Base-by-base conservation (phyloP, 75 land plant genomes). In the Cunninghamia lanceolata region DNA sequence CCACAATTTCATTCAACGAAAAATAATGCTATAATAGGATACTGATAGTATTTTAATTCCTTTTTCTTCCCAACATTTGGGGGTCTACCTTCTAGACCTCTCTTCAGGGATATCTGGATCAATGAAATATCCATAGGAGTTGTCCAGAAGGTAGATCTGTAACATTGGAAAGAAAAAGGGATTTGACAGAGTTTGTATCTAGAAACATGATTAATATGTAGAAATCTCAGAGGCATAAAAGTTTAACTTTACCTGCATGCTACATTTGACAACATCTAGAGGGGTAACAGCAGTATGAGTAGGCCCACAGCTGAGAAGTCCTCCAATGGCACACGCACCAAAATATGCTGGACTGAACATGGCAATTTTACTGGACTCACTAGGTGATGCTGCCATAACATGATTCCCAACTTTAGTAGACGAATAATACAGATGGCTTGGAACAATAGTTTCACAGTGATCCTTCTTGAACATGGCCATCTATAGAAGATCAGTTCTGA, bases 231-330 rank as follows among this genome's bases (percentile, higher is more conserved):
- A 25, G 17, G 47, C 11, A 28, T 71, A 71, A 25, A n/a, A 30
- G 13, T 9, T 9, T 46, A 46, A 53, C 28, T 34, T 83, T 83
- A 83, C 84, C 89, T 88, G 89, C 86, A 90, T 90, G 86, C 87
- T 91, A 78, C 88, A 84, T 86, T 91, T 91, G 50, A 90, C 85
- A 50, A 91, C 86, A 50, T 91, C 92, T 30, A 91, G 68, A 35
- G 92, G 92, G 14, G 92, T 90, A n/a, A 91, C 91, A 3, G 84
- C 88, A 40, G 76, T 79, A 53, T 91, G 92, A 52, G 92, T 91
- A 53, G 83, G 82, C 9, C 92, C 92, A 75, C 92, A 91, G 53
- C 86, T 77, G 17, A 91, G 88, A 34, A 85, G 68, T 9, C 92
- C 92, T 15, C 87, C 92, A 28, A 91, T 83, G 38, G 86, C 83